Conservation (phyloP, 805 yeast species). For the Schwanniomyces vanrijiae region DNA sequence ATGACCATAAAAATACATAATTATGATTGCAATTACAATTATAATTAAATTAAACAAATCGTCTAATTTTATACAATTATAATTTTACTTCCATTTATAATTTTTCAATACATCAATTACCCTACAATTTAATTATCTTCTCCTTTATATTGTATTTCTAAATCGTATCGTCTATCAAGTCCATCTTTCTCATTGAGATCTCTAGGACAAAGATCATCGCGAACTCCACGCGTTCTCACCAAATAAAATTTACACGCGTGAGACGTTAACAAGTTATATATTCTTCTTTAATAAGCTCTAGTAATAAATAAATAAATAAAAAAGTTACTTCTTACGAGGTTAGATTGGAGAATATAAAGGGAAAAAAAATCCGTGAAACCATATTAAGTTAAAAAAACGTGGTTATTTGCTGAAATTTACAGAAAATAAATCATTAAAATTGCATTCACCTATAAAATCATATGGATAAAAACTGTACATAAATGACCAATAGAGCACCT, state of each 20-base stretch:
- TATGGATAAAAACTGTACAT: background rate
- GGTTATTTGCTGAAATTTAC: background rate
- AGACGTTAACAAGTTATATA: background rate
- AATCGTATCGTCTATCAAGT: too few relatives aligned
- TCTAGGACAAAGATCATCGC: background rate
- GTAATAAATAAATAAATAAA: background rate
- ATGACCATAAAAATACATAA: too few relatives aligned
- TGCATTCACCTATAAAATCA: background rate
- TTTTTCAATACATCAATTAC: too few relatives aligned
- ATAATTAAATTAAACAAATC: too few relatives aligned
- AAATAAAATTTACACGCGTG: background rate
- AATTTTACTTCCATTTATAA: too few relatives aligned
- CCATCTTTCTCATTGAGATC: too few relatives aligned
- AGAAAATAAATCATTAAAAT: background rate
- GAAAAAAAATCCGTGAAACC: background rate
- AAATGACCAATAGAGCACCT: constrained; percentile 3
- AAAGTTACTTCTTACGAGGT: background rate
- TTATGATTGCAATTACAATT: too few relatives aligned
- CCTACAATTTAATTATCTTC: too few relatives aligned
- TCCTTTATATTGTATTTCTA: too few relatives aligned
- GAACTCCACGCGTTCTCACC: background rate
- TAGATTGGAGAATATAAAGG: too few relatives aligned
- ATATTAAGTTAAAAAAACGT: too few relatives aligned
- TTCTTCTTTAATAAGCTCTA: background rate
- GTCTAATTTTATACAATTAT: too few relatives aligned